Base-by-base conservation (phyloP, 2,329 filamentous ascomycete genomes). In the Endothia cerciana region DNA sequence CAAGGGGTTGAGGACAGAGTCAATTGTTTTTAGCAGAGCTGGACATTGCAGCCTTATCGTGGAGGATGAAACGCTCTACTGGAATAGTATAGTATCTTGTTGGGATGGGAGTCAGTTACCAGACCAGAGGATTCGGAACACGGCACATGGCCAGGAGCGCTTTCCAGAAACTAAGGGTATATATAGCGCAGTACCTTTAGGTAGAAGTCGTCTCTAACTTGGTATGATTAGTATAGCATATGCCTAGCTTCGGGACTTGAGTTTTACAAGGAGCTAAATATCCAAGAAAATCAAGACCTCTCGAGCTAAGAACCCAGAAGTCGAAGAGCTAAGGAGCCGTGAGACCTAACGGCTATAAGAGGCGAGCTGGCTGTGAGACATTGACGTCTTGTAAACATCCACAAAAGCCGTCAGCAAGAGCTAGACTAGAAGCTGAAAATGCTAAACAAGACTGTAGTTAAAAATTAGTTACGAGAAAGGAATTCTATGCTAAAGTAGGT, bases 1-100 rank as follows among this genome's bases (percentile, higher is more conserved):
- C 38, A 53, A 45, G 43, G 65, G 65, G 3, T 19, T 67, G 7
- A 56, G 25, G 25, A 55, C 63, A 4, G 65, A 49, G 11, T 41
- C 59, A 1, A 6, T 67, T 38, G 43, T 45, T 2, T 67, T 67
- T 28, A n/a, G 40, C 10, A 36, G 19, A 36, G 65, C 63, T 55
- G 63, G 59, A 3, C 65, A 67, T n/a, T 67, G 65, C 30, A 43
- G 57, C 19, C 63, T 67, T 19, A 28, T 67, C 8, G 36, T 67
- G 59, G 65, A 67, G 55, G 53, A 65, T 19, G 55, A 56, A 17
- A 13, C 45, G 3, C 43, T n/a, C 3, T 67, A 67, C 28, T 67
- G 65, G 65, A 15, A 57, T 13, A 59, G 60, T 33, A 64, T 67
- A 7, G 47, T n/a, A 5, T 58, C 49, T 28, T 30, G 43, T 13